phyloP scores from a whole-genome alignment of 345 rosid genomes.

The Murraya koenigii region DNA sequence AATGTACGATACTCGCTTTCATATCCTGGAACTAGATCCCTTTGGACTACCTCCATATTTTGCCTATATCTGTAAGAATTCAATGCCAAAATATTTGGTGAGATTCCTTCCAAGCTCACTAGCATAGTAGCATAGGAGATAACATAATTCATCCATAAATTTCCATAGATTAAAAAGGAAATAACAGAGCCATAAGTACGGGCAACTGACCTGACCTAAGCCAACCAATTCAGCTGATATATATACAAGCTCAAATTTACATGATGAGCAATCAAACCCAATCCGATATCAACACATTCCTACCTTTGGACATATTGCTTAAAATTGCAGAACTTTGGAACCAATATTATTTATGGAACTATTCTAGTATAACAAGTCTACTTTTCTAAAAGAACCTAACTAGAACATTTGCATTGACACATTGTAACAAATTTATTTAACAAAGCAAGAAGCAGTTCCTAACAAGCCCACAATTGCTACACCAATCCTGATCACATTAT shows the following conservation, averaged over 20 bases:
- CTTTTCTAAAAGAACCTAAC: neutral
- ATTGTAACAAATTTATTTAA: neutral
- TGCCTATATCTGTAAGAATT: neutral
- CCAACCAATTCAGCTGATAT: neutral
- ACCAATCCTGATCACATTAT: neutral
- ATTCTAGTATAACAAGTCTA: neutral
- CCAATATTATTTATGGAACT: neutral
- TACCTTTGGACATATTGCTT: neutral
- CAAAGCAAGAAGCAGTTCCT: neutral
- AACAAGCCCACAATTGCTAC: neutral
- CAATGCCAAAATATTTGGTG: neutral
- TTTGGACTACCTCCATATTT: neutral
- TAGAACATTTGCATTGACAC: neutral
- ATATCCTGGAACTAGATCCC: neutral
- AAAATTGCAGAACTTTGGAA: neutral
- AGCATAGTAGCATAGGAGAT: neutral
- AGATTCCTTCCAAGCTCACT: neutral
- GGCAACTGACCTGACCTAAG: neutral
- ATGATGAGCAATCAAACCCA: neutral
- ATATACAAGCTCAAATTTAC: neutral
- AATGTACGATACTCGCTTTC: neutral
- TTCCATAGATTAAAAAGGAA: neutral
- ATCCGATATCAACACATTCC: neutral
- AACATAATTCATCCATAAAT: neutral
- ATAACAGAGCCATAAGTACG: neutral